A percentile compares a stretch with the other conserved stretches of the same genome.
phyloP scores from a whole-genome alignment of 2,329 filamentous ascomycete species.

The Calcarisporium arbuscula region DNA sequence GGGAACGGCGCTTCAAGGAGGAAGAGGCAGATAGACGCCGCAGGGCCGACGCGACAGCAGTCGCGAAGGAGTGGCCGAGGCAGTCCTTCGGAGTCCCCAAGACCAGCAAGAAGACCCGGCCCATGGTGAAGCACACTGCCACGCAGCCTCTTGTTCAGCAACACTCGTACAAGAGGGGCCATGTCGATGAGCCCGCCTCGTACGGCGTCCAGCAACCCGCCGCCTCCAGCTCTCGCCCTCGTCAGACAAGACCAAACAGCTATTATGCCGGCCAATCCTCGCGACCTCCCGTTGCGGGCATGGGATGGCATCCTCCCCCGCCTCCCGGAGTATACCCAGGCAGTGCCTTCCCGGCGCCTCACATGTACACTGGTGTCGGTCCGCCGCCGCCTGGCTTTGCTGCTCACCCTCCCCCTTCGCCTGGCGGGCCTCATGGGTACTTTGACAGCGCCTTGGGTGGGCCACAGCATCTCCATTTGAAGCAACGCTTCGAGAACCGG shows the following conservation, averaged over 20 bases:
- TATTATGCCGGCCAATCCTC: constrained; percentile 27
- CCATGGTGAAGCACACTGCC: constrained; percentile 23
- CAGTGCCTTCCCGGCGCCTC: constrained; percentile 25
- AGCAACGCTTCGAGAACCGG: constrained; percentile 26
- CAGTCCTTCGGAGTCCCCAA: too few relatives aligned
- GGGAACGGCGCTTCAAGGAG: constrained; percentile 16
- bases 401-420: constrained; percentile 22
- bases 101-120: constrained; percentile 20
- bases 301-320: constrained; percentile 20
- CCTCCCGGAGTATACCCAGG: constrained; percentile 17
- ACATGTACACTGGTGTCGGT: constrained; percentile 10
- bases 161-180: constrained; percentile 20
- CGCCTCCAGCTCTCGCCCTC: constrained; percentile 22
- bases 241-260: constrained; percentile 27
- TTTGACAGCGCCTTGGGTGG: constrained; percentile 22
- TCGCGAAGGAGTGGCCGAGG: constrained; percentile 10
- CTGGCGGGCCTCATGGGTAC: constrained; percentile 20
- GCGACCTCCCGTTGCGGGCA: constrained; percentile 17
- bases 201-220: constrained; percentile 30
- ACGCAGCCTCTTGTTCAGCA: constrained; percentile 27
- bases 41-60: constrained; percentile 7
- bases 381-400: constrained; percentile 16
- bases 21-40: constrained; percentile 13
- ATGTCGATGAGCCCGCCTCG: constrained; percentile 27
- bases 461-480: constrained; percentile 19